Percentiles rank a stretch among this genome's conserved stretches.
These are phyloP conservation scores for Tubosaeta sp. DNA, from an alignment of 768 basidiomycete species.

Conservation along the genomic window DNA sequence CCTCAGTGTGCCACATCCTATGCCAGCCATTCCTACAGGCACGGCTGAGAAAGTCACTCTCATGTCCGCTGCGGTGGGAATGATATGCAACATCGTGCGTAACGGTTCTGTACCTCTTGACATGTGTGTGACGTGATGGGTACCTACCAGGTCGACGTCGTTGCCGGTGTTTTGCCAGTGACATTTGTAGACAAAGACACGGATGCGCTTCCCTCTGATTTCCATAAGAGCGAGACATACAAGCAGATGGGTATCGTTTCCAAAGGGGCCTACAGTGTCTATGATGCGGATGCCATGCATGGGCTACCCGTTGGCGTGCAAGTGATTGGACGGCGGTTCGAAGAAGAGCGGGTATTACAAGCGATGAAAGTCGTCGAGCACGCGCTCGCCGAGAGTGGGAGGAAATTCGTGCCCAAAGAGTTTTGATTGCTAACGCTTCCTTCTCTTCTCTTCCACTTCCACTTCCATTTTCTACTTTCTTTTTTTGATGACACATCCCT, in stretches of 20 bases:
- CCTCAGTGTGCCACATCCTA: constrained; percentile 36
- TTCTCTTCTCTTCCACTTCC: too few species aligned
- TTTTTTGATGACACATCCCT: not conserved
- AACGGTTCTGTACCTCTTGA: not conserved
- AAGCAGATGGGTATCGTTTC: constrained; percentile 42
- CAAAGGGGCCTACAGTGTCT: constrained; percentile 45
- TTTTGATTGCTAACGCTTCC: constrained; percentile 12
- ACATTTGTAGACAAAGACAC: constrained; percentile 43
- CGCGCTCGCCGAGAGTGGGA: constrained; percentile 20
- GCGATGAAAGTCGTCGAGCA: constrained; percentile 59
- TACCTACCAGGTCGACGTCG: constrained; percentile 45
- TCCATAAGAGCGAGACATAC: constrained; percentile 22
- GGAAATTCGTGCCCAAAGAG: constrained; percentile 19
- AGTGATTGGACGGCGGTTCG: constrained; percentile 54
- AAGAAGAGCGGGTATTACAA: constrained; percentile 71
- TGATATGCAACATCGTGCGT: constrained; percentile 45
- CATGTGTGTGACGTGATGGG: not conserved
- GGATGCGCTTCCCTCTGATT: constrained; percentile 36
- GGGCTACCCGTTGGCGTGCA: constrained; percentile 69
- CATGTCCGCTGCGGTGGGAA: constrained; percentile 30
- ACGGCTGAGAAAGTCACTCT: constrained; percentile 33
- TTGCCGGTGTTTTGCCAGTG: constrained; percentile 58
- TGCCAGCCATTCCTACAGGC: constrained; percentile 37
- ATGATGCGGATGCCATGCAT: constrained; percentile 59
- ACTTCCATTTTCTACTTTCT: not conserved